Base-by-base conservation (phyloP, 1,284 basidiomycete genomes). In the Moesziomyces antarcticus region DNA sequence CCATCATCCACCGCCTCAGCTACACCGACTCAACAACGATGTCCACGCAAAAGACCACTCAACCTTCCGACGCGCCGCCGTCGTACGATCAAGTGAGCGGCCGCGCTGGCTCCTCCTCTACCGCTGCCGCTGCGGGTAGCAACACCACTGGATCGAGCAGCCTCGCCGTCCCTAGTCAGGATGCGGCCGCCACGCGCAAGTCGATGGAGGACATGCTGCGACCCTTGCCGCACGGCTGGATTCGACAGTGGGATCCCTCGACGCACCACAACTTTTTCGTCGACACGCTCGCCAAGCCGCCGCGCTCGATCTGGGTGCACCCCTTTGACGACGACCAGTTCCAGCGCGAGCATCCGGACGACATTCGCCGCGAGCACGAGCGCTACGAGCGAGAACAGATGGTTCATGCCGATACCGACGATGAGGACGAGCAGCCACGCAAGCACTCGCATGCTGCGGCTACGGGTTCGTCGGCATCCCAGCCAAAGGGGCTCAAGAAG, bases 241-340 rank as follows among this genome's bases (percentile, higher is more conserved):
- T 82, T 33, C 77, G 79, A 40, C 79, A 82, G 25, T 82, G 73
- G 63, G 80, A 82, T 48, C 66, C 72, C 13, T 50, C 61, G 7
- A 56, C 62, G 16, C 66, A 73, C 14, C 76, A 78, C 65, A 71
- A 75, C 49, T 82, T 82, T 45, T 82, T 77, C 53, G 80, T 82
- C 42, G 80, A 82, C 45, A 83, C 83, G 3, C 73, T 53, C 9
- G 77, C 79, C 1, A 72, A 55, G 7, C 84, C 84, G 3, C 81
- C 84, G 16, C 68, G 84, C 7, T 81, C 78, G 18, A 84, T 83
- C 65, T 85, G 84, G 84, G 53, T 68, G 1, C 83, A 84, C 50
- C 84, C 84, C 1, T 65, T 59, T 27, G 82, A 84, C 54, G 83
- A 75, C 27, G 52, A 44, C 8, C 62, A 69, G 46, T 74, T 49